Evolutionary conservation across 1,139 yeast genomes (phyloP).

Genomic region (Zygosaccharomyces sapae): DNA sequence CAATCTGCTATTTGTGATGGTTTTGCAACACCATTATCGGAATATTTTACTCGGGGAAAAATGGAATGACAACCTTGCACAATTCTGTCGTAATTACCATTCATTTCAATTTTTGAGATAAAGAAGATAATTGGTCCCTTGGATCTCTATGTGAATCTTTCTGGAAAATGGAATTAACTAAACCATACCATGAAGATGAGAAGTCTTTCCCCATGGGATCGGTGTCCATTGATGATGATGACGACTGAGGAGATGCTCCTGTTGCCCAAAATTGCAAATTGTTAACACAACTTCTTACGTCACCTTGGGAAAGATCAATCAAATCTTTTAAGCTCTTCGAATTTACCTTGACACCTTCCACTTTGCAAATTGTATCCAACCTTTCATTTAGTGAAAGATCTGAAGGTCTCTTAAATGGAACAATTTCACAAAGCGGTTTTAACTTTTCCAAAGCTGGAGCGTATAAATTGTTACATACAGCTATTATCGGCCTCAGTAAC

Average conservation of each 20-base stretch:
- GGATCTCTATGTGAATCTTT: conserved; percentile 44
- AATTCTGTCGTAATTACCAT: conserved; percentile 56
- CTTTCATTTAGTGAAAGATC: conserved; percentile 47
- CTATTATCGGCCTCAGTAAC: conserved; percentile 78
- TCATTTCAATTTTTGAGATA: conserved; percentile 48
- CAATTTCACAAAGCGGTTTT: conserved; percentile 66
- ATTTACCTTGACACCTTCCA: conserved; percentile 42
- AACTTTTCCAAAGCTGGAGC: conserved; percentile 68
- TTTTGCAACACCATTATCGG: conserved; percentile 60
- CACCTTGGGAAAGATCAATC: conserved; percentile 73
- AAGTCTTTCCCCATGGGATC: conserved; percentile 44
- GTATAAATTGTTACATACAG: conserved; percentile 85
- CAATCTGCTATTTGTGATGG: conserved; percentile 71
- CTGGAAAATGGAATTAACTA: conserved; percentile 53
- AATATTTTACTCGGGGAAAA: conserved; percentile 52
- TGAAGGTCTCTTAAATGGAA: conserved; percentile 60
- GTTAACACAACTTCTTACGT: conserved; percentile 80
- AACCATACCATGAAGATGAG: conserved; percentile 55
- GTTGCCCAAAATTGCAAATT: conserved; percentile 59
- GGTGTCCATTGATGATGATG: conserved; percentile 19
- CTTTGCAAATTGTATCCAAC: conserved; percentile 47
- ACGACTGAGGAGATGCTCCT: conserved; percentile 23
- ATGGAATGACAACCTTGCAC: conserved; percentile 68
- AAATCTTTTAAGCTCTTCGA: conserved; percentile 48
- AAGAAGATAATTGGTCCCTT: conserved; percentile 45